Evolutionary conservation across 2,329 filamentous ascomycete genomes (phyloP).

Genomic region (Fusarium lyarnte): DNA sequence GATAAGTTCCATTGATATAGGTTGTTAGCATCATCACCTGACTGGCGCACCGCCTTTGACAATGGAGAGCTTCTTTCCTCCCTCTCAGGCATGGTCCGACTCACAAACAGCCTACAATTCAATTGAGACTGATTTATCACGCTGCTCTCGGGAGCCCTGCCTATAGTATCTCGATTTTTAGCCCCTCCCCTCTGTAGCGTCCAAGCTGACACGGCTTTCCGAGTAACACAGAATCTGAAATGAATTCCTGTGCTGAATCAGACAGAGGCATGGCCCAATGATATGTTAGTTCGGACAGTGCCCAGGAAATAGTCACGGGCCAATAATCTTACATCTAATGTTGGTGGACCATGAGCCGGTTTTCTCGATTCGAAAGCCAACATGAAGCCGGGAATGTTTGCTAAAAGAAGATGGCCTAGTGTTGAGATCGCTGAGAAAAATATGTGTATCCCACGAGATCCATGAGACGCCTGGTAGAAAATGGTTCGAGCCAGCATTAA

Average conservation of each 20-base stretch:
- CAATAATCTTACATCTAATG: slow-evolving; percentile 30
- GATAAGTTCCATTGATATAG: background rate
- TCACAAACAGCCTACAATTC: background rate
- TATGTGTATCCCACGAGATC: background rate
- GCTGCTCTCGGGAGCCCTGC: background rate
- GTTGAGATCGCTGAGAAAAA: background rate
- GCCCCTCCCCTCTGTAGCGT: background rate
- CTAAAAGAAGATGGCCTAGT: background rate
- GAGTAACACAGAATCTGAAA: background rate
- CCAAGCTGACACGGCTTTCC: background rate
- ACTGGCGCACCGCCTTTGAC: background rate
- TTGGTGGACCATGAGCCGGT: background rate
- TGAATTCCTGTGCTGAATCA: slow-evolving; percentile 8
- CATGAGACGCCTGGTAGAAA: background rate
- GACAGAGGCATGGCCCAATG: slow-evolving; percentile 1
- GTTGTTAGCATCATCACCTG: background rate
- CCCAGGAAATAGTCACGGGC: background rate
- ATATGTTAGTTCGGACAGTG: background rate
- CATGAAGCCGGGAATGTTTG: background rate
- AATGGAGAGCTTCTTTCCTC: background rate
- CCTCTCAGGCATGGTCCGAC: background rate
- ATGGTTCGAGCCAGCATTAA: background rate
- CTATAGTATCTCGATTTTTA: background rate
- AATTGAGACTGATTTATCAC: background rate
- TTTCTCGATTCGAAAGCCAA: background rate